Conservation (phyloP, 2,329 filamentous ascomycete genomes). For the Tetracladium maxilliforme region DNA sequence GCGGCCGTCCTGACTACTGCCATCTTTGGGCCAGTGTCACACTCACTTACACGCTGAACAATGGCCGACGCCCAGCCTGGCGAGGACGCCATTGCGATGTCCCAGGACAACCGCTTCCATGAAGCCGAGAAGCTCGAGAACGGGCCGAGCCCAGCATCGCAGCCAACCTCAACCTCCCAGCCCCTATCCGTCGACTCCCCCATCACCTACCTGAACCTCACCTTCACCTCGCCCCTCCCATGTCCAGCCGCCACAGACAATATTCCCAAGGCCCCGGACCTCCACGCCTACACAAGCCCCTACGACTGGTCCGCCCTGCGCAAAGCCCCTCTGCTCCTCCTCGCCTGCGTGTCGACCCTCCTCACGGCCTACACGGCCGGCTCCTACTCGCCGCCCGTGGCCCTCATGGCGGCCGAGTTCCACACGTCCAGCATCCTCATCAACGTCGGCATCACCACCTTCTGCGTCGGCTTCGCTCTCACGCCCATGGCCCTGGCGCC, state of each 20-base stretch:
- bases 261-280: slow-evolving; percentile 32
- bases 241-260: slow-evolving; percentile 3
- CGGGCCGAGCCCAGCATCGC: too few relatives aligned
- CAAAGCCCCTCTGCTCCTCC: slow-evolving; percentile 56
- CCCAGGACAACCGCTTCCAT: too few relatives aligned
- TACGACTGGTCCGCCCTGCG: slow-evolving; percentile 55
- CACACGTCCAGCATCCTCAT: slow-evolving; percentile 48
- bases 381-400: slow-evolving; percentile 57
- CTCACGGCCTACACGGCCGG: slow-evolving; percentile 72
- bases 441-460: slow-evolving; percentile 66
- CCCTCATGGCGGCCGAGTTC: slow-evolving; percentile 52
- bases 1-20: too few relatives aligned
- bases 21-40: too few relatives aligned
- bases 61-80: too few relatives aligned
- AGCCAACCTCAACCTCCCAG: too few relatives aligned
- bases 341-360: slow-evolving; percentile 64
- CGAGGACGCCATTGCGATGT: too few relatives aligned
- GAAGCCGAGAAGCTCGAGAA: too few relatives aligned
- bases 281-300: slow-evolving; percentile 53
- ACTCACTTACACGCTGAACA: too few relatives aligned
- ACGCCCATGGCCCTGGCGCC: slow-evolving; percentile 83
- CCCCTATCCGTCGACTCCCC: slow-evolving; percentile 4
- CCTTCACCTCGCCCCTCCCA: slow-evolving; percentile 13
- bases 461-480: slow-evolving; percentile 66
- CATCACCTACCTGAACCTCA: slow-evolving; percentile 14